Evolutionary conservation across 1,284 basidiomycete genomes (phyloP).

Genomic region (Moesziomyces globuligerus): DNA sequence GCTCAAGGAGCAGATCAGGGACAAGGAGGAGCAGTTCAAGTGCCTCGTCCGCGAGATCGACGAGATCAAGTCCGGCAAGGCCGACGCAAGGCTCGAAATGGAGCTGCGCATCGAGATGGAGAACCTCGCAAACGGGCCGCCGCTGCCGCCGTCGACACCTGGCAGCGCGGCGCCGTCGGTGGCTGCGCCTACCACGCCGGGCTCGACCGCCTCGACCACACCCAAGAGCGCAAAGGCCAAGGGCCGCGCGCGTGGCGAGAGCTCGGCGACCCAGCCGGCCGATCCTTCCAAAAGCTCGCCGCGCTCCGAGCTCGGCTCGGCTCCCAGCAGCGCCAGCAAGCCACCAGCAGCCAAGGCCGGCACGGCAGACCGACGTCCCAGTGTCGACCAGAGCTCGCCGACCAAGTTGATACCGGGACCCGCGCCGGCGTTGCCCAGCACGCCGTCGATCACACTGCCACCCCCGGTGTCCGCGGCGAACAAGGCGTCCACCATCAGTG

Average conservation of each 20-base stretch:
- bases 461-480: too few species aligned
- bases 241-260: conserved; percentile 30
- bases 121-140: conserved; percentile 41
- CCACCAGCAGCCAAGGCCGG: conserved; percentile 12
- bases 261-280: conserved; percentile 14
- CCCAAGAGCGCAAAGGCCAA: conserved; percentile 40
- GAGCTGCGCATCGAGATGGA: conserved; percentile 49
- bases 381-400: conserved; percentile 30
- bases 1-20: conserved; percentile 50
- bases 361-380: conserved; percentile 19
- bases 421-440: conserved; percentile 12
- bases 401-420: conserved; percentile 21
- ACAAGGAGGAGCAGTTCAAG: conserved; percentile 56
- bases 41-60: conserved; percentile 43
- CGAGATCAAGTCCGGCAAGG: conserved; percentile 44
- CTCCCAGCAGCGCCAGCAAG: conserved; percentile 26
- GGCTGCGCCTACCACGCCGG: conserved; percentile 18
- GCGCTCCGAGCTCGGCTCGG: conserved; percentile 12
- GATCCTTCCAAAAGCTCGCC: conserved; percentile 27
- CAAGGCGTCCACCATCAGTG: conserved; percentile 1
- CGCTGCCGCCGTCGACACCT: conserved; percentile 29
- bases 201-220: conserved; percentile 23
- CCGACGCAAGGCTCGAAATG: conserved; percentile 38
- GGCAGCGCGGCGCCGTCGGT: conserved; percentile 19
- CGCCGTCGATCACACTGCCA: conserved; percentile 28